Evolutionary conservation across 768 basidiomycete genomes (phyloP).

Genomic region (Cystobasidium onofrii): DNA sequence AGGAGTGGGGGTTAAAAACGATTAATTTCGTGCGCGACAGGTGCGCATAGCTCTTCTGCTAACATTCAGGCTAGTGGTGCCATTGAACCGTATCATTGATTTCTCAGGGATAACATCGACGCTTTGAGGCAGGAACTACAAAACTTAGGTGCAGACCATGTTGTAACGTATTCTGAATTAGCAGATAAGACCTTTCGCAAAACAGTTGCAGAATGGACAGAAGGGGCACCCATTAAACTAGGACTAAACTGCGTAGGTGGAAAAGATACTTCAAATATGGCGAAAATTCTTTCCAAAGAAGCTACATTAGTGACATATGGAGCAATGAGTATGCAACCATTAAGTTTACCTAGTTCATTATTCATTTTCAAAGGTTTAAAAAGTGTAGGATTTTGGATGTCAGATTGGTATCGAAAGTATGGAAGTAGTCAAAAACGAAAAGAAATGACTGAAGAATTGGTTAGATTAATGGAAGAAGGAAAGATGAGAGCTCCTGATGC

Average conservation of each 20-base stretch:
- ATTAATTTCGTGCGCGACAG: conserved; percentile 70
- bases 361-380: conserved; percentile 80
- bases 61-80: too few relatives aligned
- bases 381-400: conserved; percentile 37
- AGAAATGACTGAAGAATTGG: conserved; percentile 10
- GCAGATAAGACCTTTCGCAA: conserved; percentile 52
- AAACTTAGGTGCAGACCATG: conserved; percentile 63
- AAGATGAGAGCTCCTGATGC: neutral
- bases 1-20: conserved; percentile 60
- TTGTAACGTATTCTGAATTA: conserved; percentile 69
- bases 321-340: conserved; percentile 76
- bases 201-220: conserved; percentile 56
- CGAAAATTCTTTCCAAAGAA: conserved; percentile 54
- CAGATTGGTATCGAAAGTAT: conserved; percentile 20
- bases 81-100: too few relatives aligned
- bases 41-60: neutral
- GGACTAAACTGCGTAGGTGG: conserved; percentile 61
- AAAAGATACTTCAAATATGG: conserved; percentile 61
- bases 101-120: conserved; percentile 53
- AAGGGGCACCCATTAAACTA: conserved; percentile 55
- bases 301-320: conserved; percentile 57
- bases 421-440: neutral
- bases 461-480: neutral
- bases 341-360: conserved; percentile 65
- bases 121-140: conserved; percentile 53